A percentile compares a stretch with the other conserved stretches of the same genome.
Conservation (phyloP, 116 monocot genomes). For the Papilionanthe hybrid region DNA sequence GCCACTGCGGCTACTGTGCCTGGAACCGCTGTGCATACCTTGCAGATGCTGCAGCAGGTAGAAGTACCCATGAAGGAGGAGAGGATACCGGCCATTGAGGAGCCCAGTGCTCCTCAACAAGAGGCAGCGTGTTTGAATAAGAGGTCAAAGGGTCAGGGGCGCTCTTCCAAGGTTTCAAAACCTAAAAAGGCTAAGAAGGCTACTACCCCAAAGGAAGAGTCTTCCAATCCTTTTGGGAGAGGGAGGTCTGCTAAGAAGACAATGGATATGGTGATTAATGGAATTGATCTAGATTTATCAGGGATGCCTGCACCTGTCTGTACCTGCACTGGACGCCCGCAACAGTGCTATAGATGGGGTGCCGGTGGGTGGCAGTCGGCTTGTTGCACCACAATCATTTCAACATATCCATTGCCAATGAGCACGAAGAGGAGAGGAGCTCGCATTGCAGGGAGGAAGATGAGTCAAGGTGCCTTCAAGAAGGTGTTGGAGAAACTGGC, state of each 20-base stretch:
- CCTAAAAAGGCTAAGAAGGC: slow-evolving; percentile 48
- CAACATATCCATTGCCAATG: slow-evolving; percentile 76
- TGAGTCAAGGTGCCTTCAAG: slow-evolving; percentile 92
- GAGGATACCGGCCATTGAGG: slow-evolving; percentile 13
- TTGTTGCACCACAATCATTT: slow-evolving; percentile 78
- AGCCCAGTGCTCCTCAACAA: slow-evolving; percentile 4
- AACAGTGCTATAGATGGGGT: slow-evolving; percentile 96
- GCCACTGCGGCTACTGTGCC: slow-evolving; percentile 6
- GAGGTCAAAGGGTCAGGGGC: neutral
- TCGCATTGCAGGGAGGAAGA: slow-evolving; percentile 86
- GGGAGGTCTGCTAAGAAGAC: slow-evolving; percentile 38
- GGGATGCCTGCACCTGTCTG: slow-evolving; percentile 78
- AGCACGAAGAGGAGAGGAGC: slow-evolving; percentile 68
- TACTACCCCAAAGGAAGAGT: slow-evolving; percentile 17
- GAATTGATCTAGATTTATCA: slow-evolving; percentile 70
- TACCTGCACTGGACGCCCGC: slow-evolving; percentile 69
- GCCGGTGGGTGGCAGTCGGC: slow-evolving; percentile 95
- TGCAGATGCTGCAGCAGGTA: slow-evolving; percentile 43
- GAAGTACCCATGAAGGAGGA: slow-evolving; percentile 26
- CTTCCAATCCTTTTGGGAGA: slow-evolving; percentile 11
- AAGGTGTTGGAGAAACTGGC: slow-evolving; percentile 92
- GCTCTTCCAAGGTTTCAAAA: slow-evolving; percentile 22
- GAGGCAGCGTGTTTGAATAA: slow-evolving; percentile 33
- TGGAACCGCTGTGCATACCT: slow-evolving; percentile 3
- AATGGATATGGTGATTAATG: slow-evolving; percentile 63